phyloP scores from a whole-genome alignment of 2,329 filamentous ascomycete genomes.

The Diplodia corticola region DNA sequence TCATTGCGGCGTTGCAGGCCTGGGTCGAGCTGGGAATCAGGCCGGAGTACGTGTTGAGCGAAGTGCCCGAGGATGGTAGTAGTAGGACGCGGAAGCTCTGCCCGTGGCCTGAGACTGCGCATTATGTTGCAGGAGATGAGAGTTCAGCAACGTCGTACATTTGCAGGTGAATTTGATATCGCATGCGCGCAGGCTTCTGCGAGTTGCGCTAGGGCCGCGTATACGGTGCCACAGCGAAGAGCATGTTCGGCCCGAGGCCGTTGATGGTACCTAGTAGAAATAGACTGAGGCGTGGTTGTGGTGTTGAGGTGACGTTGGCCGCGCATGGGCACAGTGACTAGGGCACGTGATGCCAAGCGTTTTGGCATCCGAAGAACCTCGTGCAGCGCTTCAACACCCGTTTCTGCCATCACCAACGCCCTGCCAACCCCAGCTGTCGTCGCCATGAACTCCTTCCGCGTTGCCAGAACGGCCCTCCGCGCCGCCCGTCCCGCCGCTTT shows the following conservation, averaged over 20 bases:
- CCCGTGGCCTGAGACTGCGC: slow-evolving; percentile 16
- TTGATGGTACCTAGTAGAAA: too few relatives aligned
- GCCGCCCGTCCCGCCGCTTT: slow-evolving; percentile 72
- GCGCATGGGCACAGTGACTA: not conserved
- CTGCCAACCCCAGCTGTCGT: slow-evolving; percentile 18
- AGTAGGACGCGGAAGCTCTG: slow-evolving; percentile 18
- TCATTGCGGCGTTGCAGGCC: slow-evolving; percentile 5
- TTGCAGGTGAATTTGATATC: not conserved
- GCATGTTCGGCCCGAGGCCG: not conserved
- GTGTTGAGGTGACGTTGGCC: not conserved
- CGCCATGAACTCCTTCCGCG: slow-evolving; percentile 89
- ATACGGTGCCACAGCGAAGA: not conserved
- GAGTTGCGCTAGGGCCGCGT: too few relatives aligned
- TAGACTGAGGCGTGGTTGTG: not conserved
- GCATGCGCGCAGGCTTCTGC: too few relatives aligned
- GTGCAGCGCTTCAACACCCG: slow-evolving; percentile 11
- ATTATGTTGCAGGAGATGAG: not conserved
- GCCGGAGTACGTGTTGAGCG: slow-evolving; percentile 15
- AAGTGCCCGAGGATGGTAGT: slow-evolving; percentile 1
- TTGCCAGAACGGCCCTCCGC: slow-evolving; percentile 86
- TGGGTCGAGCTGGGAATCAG: slow-evolving; percentile 20
- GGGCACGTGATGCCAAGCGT: slow-evolving; percentile 23
- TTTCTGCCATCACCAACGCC: slow-evolving; percentile 19
- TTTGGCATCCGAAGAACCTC: slow-evolving; percentile 22
- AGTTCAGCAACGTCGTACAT: not conserved